Base-by-base conservation (phyloP, 768 basidiomycete genomes). In the Lactarius psammicola region DNA sequence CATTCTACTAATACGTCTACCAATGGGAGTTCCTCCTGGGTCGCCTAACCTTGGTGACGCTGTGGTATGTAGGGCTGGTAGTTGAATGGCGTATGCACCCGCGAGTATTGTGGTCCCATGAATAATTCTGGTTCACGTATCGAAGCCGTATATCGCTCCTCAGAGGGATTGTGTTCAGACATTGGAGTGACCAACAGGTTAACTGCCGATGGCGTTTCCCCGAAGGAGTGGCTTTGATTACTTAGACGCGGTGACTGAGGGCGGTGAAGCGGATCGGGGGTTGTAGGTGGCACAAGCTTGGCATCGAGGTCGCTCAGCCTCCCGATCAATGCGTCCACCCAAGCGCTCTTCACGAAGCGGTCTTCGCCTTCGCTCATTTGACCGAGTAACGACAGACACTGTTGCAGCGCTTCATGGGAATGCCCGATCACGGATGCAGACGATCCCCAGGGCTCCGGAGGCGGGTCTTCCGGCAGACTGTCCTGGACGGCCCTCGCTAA, bases 231-330 rank as follows among this genome's bases (percentile, higher is more conserved):
- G 26, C 20, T 49, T 49, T 49, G 62, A 7, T 44, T 34, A n/a
- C 31, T 31, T 17, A 13, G 31, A 18, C 31, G 33, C 26, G 42
- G 44, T 30, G 38, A 17, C 5, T 55, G 55, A 18, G 55, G 20
- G 18, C 5, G 31, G 31, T 7, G 8, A 10, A 33, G 15, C 10
- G 23, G 42, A 15, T 63, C 26, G 33, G 54, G 54, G 33, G 31
- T 11, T 1, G n/a, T 28, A 31, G 54, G 36, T 2, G 33, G 36
- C 23, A 38, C 36, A 28, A 58, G 56, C 56, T 58, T 58, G 38
- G 42, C 28, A 18, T 42, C 34, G 42, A 63, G 62, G 17, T 36
- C 62, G 42, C 44, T 34, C 42, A 63, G 56, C 33, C 33, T 62
- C n/a, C 11, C 42, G 17, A 62, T 55, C 10, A 34, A 42, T 1